A percentile compares a stretch with the other conserved stretches of the same genome.
These are phyloP conservation scores for Corrigiola litoralis DNA, from an alignment of 179 eudicot species.

Conservation along the genomic window DNA sequence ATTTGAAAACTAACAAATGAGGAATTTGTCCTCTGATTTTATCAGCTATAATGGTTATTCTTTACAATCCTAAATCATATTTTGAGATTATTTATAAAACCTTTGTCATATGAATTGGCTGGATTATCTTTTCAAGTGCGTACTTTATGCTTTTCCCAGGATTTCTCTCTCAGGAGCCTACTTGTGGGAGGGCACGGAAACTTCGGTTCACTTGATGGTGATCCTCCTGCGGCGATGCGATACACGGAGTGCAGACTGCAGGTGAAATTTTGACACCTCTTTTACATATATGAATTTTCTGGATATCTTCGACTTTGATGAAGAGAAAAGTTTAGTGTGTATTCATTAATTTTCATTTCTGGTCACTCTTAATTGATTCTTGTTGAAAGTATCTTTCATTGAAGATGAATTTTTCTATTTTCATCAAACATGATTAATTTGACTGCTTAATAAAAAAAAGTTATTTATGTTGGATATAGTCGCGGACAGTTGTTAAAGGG, in stretches of 20 bases:
- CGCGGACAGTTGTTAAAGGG: neutral
- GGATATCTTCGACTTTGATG: neutral
- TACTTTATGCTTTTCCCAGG: slow-evolving; percentile 60
- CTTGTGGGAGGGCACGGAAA: slow-evolving; percentile 95
- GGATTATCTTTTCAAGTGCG: slow-evolving; percentile 3
- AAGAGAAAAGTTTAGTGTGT: neutral
- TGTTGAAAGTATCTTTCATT: too few species aligned
- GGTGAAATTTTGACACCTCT: slow-evolving; percentile 56
- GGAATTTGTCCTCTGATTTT: too few species aligned
- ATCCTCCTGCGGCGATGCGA: slow-evolving; percentile 99
- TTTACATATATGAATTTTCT: too few species aligned
- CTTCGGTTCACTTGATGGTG: slow-evolving; percentile 96
- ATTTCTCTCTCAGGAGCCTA: slow-evolving; percentile 88
- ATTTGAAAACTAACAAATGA: too few species aligned
- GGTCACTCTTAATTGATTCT: neutral
- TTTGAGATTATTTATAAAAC: too few species aligned
- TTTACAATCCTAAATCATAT: too few species aligned
- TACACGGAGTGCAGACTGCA: slow-evolving; percentile 98
- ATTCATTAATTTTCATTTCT: neutral
- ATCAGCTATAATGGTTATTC: too few species aligned
- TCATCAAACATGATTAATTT: too few species aligned
- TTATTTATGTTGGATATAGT: neutral
- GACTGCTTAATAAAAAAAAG: too few species aligned
- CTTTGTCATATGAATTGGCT: too few species aligned
- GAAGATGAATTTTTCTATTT: too few species aligned